Evolutionary conservation across 2,329 filamentous ascomycete species (phyloP).

Genomic region (Xenoacremonium recifei): DNA sequence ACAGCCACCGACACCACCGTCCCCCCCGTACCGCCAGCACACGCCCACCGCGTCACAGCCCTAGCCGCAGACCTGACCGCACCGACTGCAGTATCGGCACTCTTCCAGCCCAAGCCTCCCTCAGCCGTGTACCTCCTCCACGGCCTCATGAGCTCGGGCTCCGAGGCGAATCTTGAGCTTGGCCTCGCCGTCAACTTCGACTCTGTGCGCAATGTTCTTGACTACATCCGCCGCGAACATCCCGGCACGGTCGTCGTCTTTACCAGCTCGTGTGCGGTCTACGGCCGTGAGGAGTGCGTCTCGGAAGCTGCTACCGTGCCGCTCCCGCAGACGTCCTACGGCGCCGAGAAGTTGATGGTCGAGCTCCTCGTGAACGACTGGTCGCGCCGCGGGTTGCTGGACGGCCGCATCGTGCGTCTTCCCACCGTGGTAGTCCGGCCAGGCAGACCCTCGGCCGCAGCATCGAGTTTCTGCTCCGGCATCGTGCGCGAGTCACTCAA

Average conservation of each 20-base stretch:
- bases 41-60: constrained; percentile 25
- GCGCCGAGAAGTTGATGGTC: constrained; percentile 60
- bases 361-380: constrained; percentile 40
- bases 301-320: constrained; percentile 26
- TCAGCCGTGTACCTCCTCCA: constrained; percentile 58
- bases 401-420: constrained; percentile 55
- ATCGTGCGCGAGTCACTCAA: constrained; percentile 57
- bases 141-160: constrained; percentile 62
- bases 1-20: constrained; percentile 56
- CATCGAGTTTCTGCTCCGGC: constrained; percentile 58
- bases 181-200: constrained; percentile 58
- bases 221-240: constrained; percentile 42
- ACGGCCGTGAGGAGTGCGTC: constrained; percentile 36
- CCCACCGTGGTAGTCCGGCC: constrained; percentile 61
- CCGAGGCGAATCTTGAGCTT: constrained; percentile 57
- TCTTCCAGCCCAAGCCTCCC: constrained; percentile 31
- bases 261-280: constrained; percentile 59
- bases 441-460: constrained; percentile 58
- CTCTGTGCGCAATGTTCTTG: constrained; percentile 52
- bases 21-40: constrained; percentile 43
- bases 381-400: constrained; percentile 51
- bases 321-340: constrained; percentile 57
- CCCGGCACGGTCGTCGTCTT: constrained; percentile 56
- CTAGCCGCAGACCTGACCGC: constrained; percentile 25
- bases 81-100: constrained; percentile 15